These are phyloP conservation scores for Paramecium pentaurelia DNA, from an alignment of 73 alveolate genomes.

Conservation along the genomic window DNA sequence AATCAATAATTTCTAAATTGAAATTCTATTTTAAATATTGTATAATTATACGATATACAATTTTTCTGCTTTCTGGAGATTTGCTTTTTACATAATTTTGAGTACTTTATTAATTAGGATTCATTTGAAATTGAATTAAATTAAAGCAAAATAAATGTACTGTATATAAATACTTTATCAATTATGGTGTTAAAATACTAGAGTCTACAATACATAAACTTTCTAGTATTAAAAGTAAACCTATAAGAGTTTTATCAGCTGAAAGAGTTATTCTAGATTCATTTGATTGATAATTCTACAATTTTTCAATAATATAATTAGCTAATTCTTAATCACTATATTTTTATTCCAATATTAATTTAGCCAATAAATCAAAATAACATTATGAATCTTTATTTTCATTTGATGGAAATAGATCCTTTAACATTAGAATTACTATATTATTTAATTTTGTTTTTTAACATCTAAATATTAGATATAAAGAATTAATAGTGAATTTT, in stretches of 20 bases:
- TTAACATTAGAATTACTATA: neutral
- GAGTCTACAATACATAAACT: neutral
- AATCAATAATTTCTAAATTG: neutral
- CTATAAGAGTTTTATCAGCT: conserved; percentile 58
- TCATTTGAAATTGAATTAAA: neutral
- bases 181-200: neutral
- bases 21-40: neutral
- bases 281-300: conserved; percentile 37
- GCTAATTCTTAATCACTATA: conserved; percentile 18
- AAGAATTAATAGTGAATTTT: neutral
- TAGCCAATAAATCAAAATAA: conserved; percentile 62
- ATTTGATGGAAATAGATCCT: conserved; percentile 1
- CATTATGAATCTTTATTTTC: conserved; percentile 39
- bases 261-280: conserved; percentile 29
- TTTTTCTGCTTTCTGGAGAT: conserved; percentile 54
- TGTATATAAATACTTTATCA: neutral
- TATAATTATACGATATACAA: conserved; percentile 43
- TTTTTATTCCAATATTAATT: conserved; percentile 39
- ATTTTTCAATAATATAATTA: neutral
- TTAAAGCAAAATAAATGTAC: neutral
- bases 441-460: neutral
- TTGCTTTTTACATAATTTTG: conserved; percentile 56
- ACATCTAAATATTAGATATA: neutral
- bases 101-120: neutral
- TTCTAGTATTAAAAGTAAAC: conserved; percentile 47